These are phyloP conservation scores for Dianthus caryophyllus DNA, from an alignment of 148 eudicot species.

Conservation along the genomic window DNA sequence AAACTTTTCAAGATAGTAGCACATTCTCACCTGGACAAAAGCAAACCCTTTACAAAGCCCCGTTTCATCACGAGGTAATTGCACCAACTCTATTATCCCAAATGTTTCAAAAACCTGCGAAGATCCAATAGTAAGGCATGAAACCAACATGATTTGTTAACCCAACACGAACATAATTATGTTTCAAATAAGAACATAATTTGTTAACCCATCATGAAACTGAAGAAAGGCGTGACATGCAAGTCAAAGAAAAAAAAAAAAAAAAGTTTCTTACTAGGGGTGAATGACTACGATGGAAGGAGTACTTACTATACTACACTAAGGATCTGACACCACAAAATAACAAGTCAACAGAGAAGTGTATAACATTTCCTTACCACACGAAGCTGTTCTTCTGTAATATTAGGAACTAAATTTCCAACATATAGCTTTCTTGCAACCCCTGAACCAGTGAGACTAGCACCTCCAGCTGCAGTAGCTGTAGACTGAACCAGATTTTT, in stretches of 20 bases:
- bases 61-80: slow-evolving; percentile 71
- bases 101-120: slow-evolving; percentile 86
- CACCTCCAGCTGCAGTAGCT: slow-evolving; percentile 45
- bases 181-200: background rate
- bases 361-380: slow-evolving; percentile 40
- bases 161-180: background rate
- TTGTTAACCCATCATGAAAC: background rate
- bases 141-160: background rate
- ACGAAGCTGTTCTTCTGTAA: slow-evolving; percentile 84
- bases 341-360: background rate
- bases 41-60: slow-evolving; percentile 90
- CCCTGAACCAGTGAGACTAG: slow-evolving; percentile 52
- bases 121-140: slow-evolving; percentile 1
- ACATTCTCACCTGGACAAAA: slow-evolving; percentile 67
- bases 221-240: background rate
- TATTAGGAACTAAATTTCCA: slow-evolving; percentile 70
- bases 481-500: slow-evolving; percentile 83
- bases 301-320: background rate
- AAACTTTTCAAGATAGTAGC: slow-evolving; percentile 1
- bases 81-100: slow-evolving; percentile 87
- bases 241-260: background rate
- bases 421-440: slow-evolving; percentile 79
- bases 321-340: background rate
- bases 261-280: background rate
- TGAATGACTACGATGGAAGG: too few relatives aligned